A percentile compares a stretch with the other conserved stretches of the same genome.
Evolutionary conservation across 306 rosid genomes (phyloP).

Genomic region (Cucumis sativus): Cucumber_9930_V3 NC_026659.2:12696501-12697000

Average conservation of each 20-base stretch:
- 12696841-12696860: conserved; percentile 36
- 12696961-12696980: not conserved
- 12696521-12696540: conserved; percentile 42
- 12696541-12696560: conserved; percentile 35
- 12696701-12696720: too few species aligned
- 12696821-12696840: conserved; percentile 30
- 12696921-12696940: conserved; percentile 37
- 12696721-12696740: too few species aligned
- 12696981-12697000: conserved; percentile 43
- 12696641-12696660: conserved; percentile 44
- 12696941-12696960: conserved; percentile 17
- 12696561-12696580: conserved; percentile 30
- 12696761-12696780: too few species aligned
- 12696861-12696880: conserved; percentile 36
- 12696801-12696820: conserved; percentile 31
- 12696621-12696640: conserved; percentile 62
- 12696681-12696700: too few species aligned
- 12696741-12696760: too few species aligned
- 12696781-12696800: too few species aligned
- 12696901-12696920: conserved; percentile 34
- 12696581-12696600: conserved; percentile 37
- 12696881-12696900: conserved; percentile 56
- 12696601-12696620: conserved; percentile 3
- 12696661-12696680: conserved; percentile 44
- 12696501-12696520: conserved; percentile 18